A percentile compares a stretch with the other conserved stretches of the same genome.
phyloP scores from a whole-genome alignment of 164 flowering plant species.

The grape (Vitis vinifera) region ASM3070453v1 NC_081810.1:16835001-16835500 shows the following conservation, averaged over 20 bases:
- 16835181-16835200: not conserved
- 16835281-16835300: not conserved
- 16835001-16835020: not conserved
- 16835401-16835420: too few relatives aligned
- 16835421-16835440: too few relatives aligned
- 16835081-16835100: not conserved
- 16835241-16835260: not conserved
- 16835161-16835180: not conserved
- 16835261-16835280: not conserved
- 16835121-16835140: not conserved
- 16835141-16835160: too few relatives aligned
- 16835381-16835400: too few relatives aligned
- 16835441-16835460: too few relatives aligned
- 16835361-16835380: too few relatives aligned
- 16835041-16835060: not conserved
- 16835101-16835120: not conserved
- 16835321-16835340: too few relatives aligned
- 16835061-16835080: not conserved
- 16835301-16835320: not conserved
- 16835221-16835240: not conserved
- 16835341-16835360: too few relatives aligned
- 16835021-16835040: not conserved
- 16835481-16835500: too few relatives aligned
- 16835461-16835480: too few relatives aligned
- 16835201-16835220: too few relatives aligned